A percentile compares a stretch with the other conserved stretches of the same genome.
Evolutionary conservation across 1,139 yeast genomes (phyloP).

Genomic region (Suhomyces chickasaworum): DNA sequence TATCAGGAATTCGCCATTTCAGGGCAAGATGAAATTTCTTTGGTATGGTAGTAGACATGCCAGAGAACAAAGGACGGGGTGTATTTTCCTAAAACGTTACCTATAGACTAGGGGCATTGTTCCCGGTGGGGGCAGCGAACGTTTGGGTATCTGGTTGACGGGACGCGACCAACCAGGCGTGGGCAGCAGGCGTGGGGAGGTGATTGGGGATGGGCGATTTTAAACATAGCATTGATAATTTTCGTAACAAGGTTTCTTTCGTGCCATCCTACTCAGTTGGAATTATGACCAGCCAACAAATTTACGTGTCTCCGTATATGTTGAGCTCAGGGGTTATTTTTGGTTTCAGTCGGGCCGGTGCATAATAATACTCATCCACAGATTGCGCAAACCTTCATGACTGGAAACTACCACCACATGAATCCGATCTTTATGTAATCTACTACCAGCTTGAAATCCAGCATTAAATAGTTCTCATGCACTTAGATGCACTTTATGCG

Average conservation of each 20-base stretch:
- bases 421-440: too few species aligned
- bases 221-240: not conserved
- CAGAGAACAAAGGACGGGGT: not conserved
- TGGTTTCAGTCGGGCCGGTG: not conserved
- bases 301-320: not conserved
- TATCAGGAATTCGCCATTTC: constrained; percentile 1
- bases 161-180: not conserved
- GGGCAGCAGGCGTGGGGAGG: too few species aligned
- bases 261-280: too few species aligned
- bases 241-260: too few species aligned
- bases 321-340: not conserved
- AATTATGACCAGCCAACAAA: not conserved
- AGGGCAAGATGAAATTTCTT: not conserved
- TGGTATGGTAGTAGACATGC: not conserved
- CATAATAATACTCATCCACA: not conserved
- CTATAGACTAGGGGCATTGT: not conserved
- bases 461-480: not conserved
- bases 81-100: not conserved
- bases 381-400: not conserved
- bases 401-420: not conserved
- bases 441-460: too few species aligned
- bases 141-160: not conserved
- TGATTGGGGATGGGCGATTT: not conserved
- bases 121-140: not conserved
- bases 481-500: not conserved